Percentiles rank a stretch among this genome's conserved stretches.
Evolutionary conservation across 345 rosid species (phyloP).

Genomic region (Mercurialis annua): DNA sequence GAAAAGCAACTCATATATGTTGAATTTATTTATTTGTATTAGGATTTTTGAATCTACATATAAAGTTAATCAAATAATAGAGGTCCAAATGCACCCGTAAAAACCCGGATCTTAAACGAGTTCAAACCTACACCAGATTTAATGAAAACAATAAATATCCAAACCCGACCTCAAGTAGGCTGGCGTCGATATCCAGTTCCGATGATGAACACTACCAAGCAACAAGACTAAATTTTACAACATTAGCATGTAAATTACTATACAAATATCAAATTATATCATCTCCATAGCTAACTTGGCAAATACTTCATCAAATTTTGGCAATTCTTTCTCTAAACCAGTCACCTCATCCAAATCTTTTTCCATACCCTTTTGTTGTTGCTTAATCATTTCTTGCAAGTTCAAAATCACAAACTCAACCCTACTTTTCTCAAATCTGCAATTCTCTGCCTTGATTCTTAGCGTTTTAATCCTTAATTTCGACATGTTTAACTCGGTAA

Average conservation of each 20-base stretch:
- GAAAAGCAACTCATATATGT: too few species aligned
- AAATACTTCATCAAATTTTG: conserved; percentile 8
- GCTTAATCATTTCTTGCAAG: conserved; percentile 1
- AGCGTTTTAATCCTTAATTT: conserved; percentile 6
- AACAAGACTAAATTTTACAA: too few species aligned
- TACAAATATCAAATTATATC: background rate
- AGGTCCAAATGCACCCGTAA: too few species aligned
- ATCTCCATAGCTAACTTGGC: conserved; percentile 10
- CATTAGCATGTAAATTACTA: background rate
- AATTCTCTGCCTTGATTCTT: conserved; percentile 25
- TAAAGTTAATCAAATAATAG: too few species aligned
- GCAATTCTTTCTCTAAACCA: conserved; percentile 18
- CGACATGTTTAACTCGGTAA: background rate
- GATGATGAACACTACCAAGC: too few species aligned
- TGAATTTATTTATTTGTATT: too few species aligned
- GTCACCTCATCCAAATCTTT: conserved; percentile 2
- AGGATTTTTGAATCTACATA: too few species aligned
- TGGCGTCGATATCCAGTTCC: too few species aligned
- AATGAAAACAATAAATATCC: too few species aligned
- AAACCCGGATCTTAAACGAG: too few species aligned
- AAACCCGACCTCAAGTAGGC: too few species aligned
- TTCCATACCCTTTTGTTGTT: conserved; percentile 20
- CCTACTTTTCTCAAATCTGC: conserved; percentile 19
- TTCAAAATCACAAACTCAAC: conserved; percentile 12
- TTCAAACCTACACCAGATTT: too few species aligned